phyloP scores from a whole-genome alignment of 2,329 filamentous ascomycete species.

The Ophiostoma perfectum region DNA sequence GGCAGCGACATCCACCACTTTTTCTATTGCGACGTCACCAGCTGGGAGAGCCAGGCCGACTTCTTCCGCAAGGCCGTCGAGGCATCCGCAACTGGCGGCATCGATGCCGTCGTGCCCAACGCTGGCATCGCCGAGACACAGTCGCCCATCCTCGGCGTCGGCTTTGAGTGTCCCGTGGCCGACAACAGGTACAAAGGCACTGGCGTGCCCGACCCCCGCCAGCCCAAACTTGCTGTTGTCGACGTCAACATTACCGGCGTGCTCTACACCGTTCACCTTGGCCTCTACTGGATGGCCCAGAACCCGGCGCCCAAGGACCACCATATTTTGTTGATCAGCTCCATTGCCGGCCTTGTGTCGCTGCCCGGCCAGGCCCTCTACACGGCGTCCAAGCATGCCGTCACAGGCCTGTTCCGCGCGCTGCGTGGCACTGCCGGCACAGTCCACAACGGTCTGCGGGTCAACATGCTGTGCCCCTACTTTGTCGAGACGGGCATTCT shows the following conservation, averaged over 20 bases:
- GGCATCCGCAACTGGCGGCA: constrained; percentile 48
- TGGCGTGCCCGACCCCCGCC: constrained; percentile 26
- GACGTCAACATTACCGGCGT: constrained; percentile 60
- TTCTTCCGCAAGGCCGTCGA: constrained; percentile 56
- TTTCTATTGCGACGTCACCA: constrained; percentile 57
- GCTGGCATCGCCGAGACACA: constrained; percentile 51
- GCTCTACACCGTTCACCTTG: constrained; percentile 59
- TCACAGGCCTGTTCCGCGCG: constrained; percentile 57
- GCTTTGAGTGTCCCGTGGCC: constrained; percentile 43
- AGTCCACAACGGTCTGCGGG: constrained; percentile 45
- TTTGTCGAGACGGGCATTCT: constrained; percentile 57
- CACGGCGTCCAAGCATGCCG: constrained; percentile 57
- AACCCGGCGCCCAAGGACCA: constrained; percentile 46
- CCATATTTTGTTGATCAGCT: constrained; percentile 58
- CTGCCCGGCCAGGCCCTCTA: constrained; percentile 47
- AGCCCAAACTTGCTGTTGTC: constrained; percentile 48
- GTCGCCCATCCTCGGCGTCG: constrained; percentile 27
- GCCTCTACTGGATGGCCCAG: constrained; percentile 51
- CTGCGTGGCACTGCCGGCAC: constrained; percentile 45
- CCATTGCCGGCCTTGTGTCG: constrained; percentile 48
- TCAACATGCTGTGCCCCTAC: constrained; percentile 63
- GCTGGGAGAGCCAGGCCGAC: constrained; percentile 57
- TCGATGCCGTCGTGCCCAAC: constrained; percentile 61
- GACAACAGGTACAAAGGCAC: constrained; percentile 29
- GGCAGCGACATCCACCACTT: constrained; percentile 47